phyloP scores from a whole-genome alignment of 148 eudicot genomes.

The Fagopyrum tataricum region DNA sequence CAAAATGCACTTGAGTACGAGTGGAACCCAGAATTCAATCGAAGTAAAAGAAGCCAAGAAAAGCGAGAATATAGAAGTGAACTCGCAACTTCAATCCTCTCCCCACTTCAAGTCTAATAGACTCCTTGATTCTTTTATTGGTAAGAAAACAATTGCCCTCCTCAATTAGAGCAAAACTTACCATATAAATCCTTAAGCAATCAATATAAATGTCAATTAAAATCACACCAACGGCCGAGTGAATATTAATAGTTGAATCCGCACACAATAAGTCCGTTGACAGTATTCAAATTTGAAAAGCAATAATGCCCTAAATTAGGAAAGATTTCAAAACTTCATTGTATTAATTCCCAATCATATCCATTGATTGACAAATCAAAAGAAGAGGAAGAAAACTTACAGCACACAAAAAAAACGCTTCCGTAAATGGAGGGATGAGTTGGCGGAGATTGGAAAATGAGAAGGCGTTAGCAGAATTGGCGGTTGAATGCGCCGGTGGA shows the following conservation, averaged over 20 bases:
- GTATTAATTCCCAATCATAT: not conserved
- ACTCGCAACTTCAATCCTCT: not conserved
- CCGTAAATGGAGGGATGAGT: not conserved
- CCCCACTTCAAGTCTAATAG: not conserved
- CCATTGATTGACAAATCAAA: not conserved
- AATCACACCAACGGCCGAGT: constrained; percentile 7
- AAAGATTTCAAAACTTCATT: not conserved
- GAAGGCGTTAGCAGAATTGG: not conserved
- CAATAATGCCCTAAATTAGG: not conserved
- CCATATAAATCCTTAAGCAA: constrained; percentile 1
- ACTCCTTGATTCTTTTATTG: not conserved
- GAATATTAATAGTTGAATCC: not conserved
- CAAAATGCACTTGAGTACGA: not conserved
- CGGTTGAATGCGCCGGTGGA: constrained; percentile 1
- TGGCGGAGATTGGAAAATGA: not conserved
- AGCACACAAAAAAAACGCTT: not conserved
- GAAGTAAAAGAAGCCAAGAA: not conserved
- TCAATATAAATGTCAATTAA: not conserved
- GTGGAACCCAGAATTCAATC: not conserved
- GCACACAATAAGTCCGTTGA: not conserved
- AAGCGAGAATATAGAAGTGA: not conserved
- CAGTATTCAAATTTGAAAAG: not conserved
- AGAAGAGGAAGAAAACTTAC: not conserved
- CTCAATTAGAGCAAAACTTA: not conserved
- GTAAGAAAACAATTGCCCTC: not conserved